Evolutionary conservation across 163 green algal genomes (phyloP).

Genomic region (Chloromonas sp.): DNA sequence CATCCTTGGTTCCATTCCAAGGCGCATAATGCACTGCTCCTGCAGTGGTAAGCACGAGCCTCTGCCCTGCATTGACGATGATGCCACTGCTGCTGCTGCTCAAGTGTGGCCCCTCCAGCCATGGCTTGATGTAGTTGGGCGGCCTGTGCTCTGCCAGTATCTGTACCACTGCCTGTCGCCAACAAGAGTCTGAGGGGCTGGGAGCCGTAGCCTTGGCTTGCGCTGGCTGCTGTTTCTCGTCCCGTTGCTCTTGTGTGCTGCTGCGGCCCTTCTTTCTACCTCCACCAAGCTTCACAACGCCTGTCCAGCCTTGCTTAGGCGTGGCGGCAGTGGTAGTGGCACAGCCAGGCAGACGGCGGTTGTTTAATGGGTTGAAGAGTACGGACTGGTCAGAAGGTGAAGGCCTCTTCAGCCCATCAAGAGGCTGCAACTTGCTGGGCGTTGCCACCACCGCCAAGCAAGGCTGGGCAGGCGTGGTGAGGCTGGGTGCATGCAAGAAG

Average conservation of each 20-base stretch:
- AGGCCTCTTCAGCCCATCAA: no score
- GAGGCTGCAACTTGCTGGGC: no score
- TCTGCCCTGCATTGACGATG: not conserved
- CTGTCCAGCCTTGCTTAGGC: not conserved
- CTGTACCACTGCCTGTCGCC: not conserved
- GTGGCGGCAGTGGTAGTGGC: not conserved
- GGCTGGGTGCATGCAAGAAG: no score
- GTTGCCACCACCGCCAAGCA: not conserved
- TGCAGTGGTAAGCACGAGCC: slow-evolving; percentile 2
- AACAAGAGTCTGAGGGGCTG: not conserved
- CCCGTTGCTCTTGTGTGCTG: not conserved
- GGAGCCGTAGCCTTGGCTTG: not conserved
- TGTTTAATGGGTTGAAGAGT: no score
- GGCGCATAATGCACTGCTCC: slow-evolving; percentile 1
- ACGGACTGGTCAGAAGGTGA: no score
- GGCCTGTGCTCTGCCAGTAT: not conserved
- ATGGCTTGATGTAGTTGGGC: slow-evolving; percentile 1
- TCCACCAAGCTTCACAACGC: not conserved
- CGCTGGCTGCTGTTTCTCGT: not conserved
- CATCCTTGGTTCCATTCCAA: not conserved
- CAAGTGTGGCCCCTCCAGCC: not conserved
- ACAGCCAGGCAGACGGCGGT: not conserved
- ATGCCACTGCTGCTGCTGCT: not conserved
- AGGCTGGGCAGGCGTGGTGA: not conserved
- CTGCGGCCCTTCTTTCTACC: not conserved